These are phyloP conservation scores for Cercospora berteroae DNA, from an alignment of 2,329 filamentous ascomycete species.

Conservation along the genomic window DNA sequence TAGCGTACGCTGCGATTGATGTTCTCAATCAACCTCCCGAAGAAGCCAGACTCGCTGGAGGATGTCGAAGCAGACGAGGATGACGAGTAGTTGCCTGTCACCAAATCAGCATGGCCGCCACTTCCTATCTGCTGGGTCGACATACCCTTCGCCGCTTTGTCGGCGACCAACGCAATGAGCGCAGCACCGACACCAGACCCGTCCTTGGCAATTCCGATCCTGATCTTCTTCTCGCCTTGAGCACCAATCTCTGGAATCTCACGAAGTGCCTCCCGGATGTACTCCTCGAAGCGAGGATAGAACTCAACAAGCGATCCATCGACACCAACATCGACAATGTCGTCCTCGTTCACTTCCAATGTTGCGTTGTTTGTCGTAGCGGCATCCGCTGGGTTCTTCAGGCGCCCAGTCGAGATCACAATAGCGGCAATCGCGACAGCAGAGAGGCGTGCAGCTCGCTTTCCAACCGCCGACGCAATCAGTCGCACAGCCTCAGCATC, in stretches of 20 bases:
- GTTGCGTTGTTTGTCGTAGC: slow-evolving; percentile 32
- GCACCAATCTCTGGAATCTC: slow-evolving; percentile 74
- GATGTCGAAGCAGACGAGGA: slow-evolving; percentile 6
- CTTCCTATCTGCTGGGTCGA: not conserved
- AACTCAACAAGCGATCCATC: slow-evolving; percentile 94
- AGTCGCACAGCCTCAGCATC: slow-evolving; percentile 87
- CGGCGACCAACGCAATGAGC: slow-evolving; percentile 86
- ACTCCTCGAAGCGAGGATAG: slow-evolving; percentile 87
- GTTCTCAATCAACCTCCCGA: slow-evolving; percentile 21
- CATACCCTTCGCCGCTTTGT: slow-evolving; percentile 47
- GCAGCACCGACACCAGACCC: slow-evolving; percentile 94
- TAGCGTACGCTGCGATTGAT: slow-evolving; percentile 27
- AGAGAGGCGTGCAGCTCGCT: slow-evolving; percentile 80
- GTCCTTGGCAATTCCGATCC: slow-evolving; percentile 96
- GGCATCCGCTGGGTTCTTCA: slow-evolving; percentile 47
- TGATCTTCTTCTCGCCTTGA: slow-evolving; percentile 77
- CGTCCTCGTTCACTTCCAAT: slow-evolving; percentile 51
- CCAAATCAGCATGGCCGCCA: not conserved
- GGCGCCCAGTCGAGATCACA: slow-evolving; percentile 73
- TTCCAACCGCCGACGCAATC: slow-evolving; percentile 78
- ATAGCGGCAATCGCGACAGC: slow-evolving; percentile 86
- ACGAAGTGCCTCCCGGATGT: slow-evolving; percentile 78
- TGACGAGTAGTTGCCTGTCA: slow-evolving; percentile 1
- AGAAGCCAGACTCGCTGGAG: slow-evolving; percentile 16
- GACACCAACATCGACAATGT: slow-evolving; percentile 85